phyloP scores from a whole-genome alignment of 176 grass and related monocot genomes.

The Echinochloa phyllopogon region DNA sequence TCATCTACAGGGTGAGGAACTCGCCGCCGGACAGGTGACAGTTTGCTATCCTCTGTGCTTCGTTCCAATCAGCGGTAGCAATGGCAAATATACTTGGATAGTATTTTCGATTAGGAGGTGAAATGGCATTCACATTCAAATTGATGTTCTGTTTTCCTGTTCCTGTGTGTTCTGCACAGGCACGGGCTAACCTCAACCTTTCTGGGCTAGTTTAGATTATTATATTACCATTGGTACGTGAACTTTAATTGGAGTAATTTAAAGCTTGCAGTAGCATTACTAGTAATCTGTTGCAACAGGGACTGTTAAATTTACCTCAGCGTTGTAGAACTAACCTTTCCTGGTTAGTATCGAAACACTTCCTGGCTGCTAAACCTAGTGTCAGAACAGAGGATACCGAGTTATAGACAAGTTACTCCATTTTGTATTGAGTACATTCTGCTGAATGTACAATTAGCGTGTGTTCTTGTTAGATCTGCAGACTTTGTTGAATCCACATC shows the following conservation, averaged over 20 bases:
- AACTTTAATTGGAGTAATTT: not conserved
- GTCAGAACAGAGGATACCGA: not conserved
- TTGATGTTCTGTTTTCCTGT: not conserved
- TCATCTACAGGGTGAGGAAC: conserved; percentile 80
- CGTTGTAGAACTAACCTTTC: not conserved
- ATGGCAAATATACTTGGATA: too few relatives aligned
- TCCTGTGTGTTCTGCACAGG: not conserved
- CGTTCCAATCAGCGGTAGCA: too few relatives aligned
- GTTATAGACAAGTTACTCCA: too few relatives aligned
- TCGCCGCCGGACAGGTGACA: conserved; percentile 83
- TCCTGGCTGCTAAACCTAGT: not conserved
- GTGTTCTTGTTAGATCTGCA: not conserved
- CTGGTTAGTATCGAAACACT: not conserved
- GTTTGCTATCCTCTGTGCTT: too few relatives aligned
- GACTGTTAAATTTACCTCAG: not conserved
- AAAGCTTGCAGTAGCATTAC: too few relatives aligned
- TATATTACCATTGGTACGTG: not conserved
- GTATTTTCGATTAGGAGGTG: too few relatives aligned
- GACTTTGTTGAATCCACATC: not conserved
- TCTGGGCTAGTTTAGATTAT: not conserved
- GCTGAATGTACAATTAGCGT: not conserved
- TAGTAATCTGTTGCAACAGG: not conserved
- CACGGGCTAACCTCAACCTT: not conserved
- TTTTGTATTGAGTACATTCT: too few relatives aligned
- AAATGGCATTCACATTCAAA: not conserved